These are phyloP conservation scores for Ophiostoma australiae DNA, from an alignment of 2,329 filamentous ascomycete genomes.

Conservation along the genomic window DNA sequence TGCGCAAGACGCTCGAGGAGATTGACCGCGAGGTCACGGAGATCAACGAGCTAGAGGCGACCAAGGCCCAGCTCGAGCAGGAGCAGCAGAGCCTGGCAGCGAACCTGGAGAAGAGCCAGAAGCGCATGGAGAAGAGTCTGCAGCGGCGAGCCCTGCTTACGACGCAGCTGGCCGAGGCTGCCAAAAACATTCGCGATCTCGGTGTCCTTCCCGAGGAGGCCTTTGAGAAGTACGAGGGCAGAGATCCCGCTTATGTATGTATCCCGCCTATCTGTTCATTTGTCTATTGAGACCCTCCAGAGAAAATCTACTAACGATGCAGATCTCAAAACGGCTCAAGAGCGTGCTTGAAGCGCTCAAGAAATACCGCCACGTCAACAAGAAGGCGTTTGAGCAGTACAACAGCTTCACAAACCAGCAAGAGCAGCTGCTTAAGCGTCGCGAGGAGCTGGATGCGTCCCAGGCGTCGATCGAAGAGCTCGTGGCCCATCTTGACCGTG, in stretches of 20 bases:
- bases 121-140: conserved; percentile 85
- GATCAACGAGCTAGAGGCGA: conserved; percentile 51
- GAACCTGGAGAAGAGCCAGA: conserved; percentile 79
- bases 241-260: conserved; percentile 69
- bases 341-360: conserved; percentile 90
- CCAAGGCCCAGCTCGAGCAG: conserved; percentile 61
- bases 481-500: conserved; percentile 84
- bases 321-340: conserved; percentile 67
- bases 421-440: conserved; percentile 76
- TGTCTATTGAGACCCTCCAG: neutral
- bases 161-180: conserved; percentile 72
- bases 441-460: conserved; percentile 80
- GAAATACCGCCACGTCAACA: conserved; percentile 97
- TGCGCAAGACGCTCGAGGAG: conserved; percentile 68
- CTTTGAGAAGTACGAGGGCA: conserved; percentile 82
- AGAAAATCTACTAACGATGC: conserved; percentile 17
- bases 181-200: conserved; percentile 84
- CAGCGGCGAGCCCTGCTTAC: conserved; percentile 78
- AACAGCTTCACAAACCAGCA: conserved; percentile 93
- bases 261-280: neutral
- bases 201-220: conserved; percentile 92
- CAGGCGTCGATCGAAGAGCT: conserved; percentile 86
- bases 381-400: conserved; percentile 98
- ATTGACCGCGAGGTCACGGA: conserved; percentile 53
- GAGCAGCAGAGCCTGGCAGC: conserved; percentile 70